Conservation (phyloP, 1,139 yeast genomes). For the Magnusiomyces paraingens region DNA sequence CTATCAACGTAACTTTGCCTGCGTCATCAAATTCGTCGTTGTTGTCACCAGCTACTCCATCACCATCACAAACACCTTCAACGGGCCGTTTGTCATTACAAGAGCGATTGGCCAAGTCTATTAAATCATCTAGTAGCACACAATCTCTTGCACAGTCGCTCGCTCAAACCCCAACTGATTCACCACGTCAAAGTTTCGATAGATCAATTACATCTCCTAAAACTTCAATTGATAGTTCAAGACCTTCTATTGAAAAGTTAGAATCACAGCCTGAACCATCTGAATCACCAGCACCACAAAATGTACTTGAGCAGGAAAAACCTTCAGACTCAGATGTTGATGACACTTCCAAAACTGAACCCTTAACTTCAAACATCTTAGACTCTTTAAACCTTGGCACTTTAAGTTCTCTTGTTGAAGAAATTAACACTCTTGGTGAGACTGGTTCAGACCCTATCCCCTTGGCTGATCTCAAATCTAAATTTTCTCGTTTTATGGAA, state of each 20-base stretch:
- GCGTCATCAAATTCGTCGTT: conserved; percentile 5
- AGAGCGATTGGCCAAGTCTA: conserved; percentile 77
- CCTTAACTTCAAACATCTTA: neutral
- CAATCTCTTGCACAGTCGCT: conserved; percentile 1
- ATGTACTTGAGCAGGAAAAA: neutral
- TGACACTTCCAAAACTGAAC: neutral
- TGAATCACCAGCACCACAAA: neutral
- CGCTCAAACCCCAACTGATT: neutral
- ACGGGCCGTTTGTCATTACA: conserved; percentile 60
- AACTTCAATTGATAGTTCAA: conserved; percentile 8
- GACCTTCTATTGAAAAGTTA: neutral
- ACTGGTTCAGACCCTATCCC: neutral
- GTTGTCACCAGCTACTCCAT: conserved; percentile 5
- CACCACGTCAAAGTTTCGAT: conserved; percentile 3
- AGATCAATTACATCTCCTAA: conserved; percentile 8
- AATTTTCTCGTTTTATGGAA: neutral
- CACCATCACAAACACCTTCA: conserved; percentile 14
- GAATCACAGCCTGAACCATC: neutral
- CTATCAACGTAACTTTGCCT: conserved; percentile 6
- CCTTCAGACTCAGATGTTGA: neutral
- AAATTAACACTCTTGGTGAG: neutral
- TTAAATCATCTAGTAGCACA: conserved; percentile 25
- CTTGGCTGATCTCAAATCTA: neutral
- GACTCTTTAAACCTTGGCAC: neutral
- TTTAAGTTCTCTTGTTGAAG: neutral